Evolutionary conservation across 495 filamentous ascomycete genomes (phyloP), one percentile per base, ranked within the genome.

Genomic region (Lichenothelia convexa): DNA sequence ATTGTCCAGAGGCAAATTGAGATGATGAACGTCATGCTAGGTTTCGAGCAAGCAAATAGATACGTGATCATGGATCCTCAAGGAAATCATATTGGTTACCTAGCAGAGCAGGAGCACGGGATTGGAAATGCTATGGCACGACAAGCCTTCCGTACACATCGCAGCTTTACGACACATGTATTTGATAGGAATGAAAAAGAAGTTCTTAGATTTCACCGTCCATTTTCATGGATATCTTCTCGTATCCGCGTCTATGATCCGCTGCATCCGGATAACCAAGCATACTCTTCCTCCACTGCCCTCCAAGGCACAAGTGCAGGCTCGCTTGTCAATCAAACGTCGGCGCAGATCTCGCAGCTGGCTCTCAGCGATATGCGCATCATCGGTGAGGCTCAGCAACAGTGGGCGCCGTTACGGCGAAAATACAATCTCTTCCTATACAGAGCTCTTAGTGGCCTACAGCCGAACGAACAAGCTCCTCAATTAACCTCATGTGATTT

Each of bases 1-100:
- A 71, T 80, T 0, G 57, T 80, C 2, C 73, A 78, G 40, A 57
- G 75, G 18, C 70, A 78, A 43, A 44, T 80, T 21, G 75, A 78
- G 52, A 59, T 79, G 45, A 75, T 78, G 66, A 79, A 78, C 53
- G 61, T 80, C 5, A 61, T 80, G 56, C 53, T 78, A 57, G 73
- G 75, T 0, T 80, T 78, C 41, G 75, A 80, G 53, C 75, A 80
- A 53, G 74, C 75, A 12, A 79, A 80, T 42, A 68, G 67, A 48
- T 80, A 80, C 46, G 64, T 76, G 19, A 77, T 80, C 34, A 68
- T 78, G 65, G 68, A 78, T 59, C 71, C 70, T n/a, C 57, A 67
- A 21, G 75, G 75, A 5, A 68, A 70, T 21, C 73, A 77, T 41
- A 60, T 80, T 33, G 75, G 75, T 12, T 79, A 73, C 43, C 68